Evolutionary conservation across 1,139 yeast species (phyloP), one percentile per base, ranked within the genome.

Genomic region (Protomyces lactucae-debilis): DNA sequence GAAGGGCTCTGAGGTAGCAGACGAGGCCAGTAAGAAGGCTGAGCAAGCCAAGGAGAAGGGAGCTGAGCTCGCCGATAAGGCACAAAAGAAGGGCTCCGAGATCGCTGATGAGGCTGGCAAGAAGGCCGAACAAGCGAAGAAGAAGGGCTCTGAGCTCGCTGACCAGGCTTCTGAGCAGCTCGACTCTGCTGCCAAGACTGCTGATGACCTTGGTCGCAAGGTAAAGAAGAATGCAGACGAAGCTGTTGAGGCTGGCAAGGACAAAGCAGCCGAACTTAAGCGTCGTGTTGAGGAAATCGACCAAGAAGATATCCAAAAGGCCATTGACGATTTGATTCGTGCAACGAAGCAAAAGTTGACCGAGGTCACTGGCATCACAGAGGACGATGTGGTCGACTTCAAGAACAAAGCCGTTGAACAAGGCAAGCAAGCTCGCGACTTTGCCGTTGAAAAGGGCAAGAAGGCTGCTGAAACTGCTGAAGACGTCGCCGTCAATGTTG

Each of bases 201-300:
- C 46, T 14, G 53, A 51, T 12, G 37, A 51, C 4, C 18, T n/a
- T n/a, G 35, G 35, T 14, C 28, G 56, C 9, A 66, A 67, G 28
- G 25, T 64, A 14, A 25, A 35, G 16, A 45, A 60, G 48, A 67
- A 64, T n/a, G 16, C 67, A 25, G 61, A 67, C 43, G 46, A 59
- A 36, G 36, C 54, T 10, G 57, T 55, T 16, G 63, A 59, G 16
- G 52, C 32, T 14, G 63, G 53, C 32, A 60, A 52, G 60, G 28
- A 37, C 18, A 46, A 36, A n/a, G 60, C 55, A 14, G 40, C 35
- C 28, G 53, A 59, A n/a, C 52, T 48, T 16, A 43, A 18, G 23
- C 48, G 48, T 43, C 48, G 48, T 23, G 48, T 43, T 9, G 48
- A 43, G 12, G 48, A 43, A 2, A 43, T 43, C 10, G 48, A 43